Percentiles rank a stretch among this genome's conserved stretches.
Evolutionary conservation across 164 flowering plant genomes (phyloP).

Genomic region (Macadamia integrifolia): DNA sequence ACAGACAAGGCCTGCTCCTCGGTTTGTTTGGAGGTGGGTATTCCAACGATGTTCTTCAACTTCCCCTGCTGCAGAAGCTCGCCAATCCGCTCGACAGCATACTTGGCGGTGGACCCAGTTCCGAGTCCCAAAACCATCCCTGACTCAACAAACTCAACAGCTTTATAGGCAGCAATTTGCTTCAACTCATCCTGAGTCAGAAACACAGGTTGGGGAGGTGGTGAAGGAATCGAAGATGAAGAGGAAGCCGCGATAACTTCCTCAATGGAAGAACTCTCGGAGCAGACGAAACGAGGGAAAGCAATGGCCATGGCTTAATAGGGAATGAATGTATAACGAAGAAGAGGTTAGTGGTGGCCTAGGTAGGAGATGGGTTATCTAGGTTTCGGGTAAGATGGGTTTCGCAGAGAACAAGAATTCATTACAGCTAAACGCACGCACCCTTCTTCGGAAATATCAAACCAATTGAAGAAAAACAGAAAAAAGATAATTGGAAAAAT

Average conservation of each 20-base stretch:
- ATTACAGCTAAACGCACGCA: not conserved
- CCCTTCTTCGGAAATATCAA: not conserved
- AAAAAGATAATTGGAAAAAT: no score
- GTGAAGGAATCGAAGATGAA: constrained; percentile 8
- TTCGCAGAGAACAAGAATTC: not conserved
- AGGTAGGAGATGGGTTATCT: not conserved
- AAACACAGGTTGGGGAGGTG: constrained; percentile 19
- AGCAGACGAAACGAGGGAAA: constrained; percentile 22
- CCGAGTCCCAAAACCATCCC: constrained; percentile 95
- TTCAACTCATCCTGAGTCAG: constrained; percentile 83
- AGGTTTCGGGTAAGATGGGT: not conserved
- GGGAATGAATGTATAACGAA: not conserved
- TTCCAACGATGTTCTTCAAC: constrained; percentile 63
- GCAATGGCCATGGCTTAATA: constrained; percentile 37
- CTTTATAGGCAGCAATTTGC: constrained; percentile 79
- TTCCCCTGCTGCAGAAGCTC: constrained; percentile 60
- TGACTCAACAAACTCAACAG: constrained; percentile 81
- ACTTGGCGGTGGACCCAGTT: constrained; percentile 84
- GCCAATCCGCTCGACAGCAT: constrained; percentile 69
- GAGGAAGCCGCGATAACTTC: constrained; percentile 1
- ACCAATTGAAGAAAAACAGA: no score
- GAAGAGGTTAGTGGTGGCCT: not conserved
- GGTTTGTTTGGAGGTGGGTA: constrained; percentile 79
- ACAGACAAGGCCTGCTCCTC: constrained; percentile 62
- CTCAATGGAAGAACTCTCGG: constrained; percentile 27